Base-by-base conservation (phyloP, 768 basidiomycete species). In the Porpolomopsis calyptriformis region DNA sequence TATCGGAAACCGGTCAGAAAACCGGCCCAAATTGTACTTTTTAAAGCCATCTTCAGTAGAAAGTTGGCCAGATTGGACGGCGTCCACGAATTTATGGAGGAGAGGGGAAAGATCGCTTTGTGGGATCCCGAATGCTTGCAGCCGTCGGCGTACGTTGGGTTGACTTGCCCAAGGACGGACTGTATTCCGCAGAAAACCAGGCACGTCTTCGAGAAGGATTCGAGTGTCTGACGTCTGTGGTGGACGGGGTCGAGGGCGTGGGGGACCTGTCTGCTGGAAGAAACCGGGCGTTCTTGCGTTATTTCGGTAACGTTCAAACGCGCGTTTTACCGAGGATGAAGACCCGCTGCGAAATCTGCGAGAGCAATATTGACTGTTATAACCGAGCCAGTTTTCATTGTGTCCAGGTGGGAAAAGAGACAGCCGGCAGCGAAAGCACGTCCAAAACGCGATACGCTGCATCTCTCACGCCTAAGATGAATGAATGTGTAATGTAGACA, bases 101-200 rank as follows among this genome's bases (percentile, higher is more conserved):
- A 81, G 66, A 8, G 60, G 61, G 2, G 45, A 44, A 2, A 70
- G 45, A 45, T 79, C 66, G 0, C 40, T 24, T 1, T 46, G 24
- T 14, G 71, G 70, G 14, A 83, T 61, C 9, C 80, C 80, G 48
- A 74, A 80, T 1, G 61, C 52, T 11, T 57, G 49, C 12, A 83
- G 59, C 26, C 80, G 74, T 2, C 54, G 46, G 11, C 45, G 57
- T 2, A 75, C 61, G 19, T 52, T 47, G 1, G 52, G 57, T 20
- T 51, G 49, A 6, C 40, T 40, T 2, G 65, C 59, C 78, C 78
- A 80, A 1, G 46, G 33, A 4, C 51, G 43, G 9, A 69, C 69
- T 33, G 71, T 57, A 3, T 46, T 48, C 38, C 66, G 52, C 41
- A 78, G 64, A 46, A 68, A 67, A 6, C 51, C 43, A 18, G 54